These are phyloP conservation scores for barrel medic (Medicago truncatula) DNA, from an alignment of 306 rosid species.

Conservation along the genomic window DNA sequence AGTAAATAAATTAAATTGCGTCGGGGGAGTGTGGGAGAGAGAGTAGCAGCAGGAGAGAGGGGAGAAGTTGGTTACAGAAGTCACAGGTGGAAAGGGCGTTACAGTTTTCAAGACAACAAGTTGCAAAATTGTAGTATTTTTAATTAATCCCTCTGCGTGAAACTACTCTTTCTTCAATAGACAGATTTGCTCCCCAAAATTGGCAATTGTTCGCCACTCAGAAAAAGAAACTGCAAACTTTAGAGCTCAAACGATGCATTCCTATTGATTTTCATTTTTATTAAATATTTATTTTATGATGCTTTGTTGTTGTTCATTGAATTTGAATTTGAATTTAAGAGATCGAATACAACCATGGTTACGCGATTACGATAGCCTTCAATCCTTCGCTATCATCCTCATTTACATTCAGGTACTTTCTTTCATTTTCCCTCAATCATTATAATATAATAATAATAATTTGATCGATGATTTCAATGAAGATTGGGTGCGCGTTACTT, in stretches of 20 bases:
- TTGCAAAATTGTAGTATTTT: conserved; percentile 12
- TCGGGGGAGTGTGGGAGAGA: not conserved
- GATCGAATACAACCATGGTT: conserved; percentile 82
- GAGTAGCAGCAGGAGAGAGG: not conserved
- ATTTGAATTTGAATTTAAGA: conserved; percentile 46
- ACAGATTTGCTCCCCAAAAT: conserved; percentile 6
- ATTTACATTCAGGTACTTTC: conserved; percentile 81
- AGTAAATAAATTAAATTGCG: not conserved
- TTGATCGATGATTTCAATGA: not conserved
- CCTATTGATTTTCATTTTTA: conserved; percentile 27
- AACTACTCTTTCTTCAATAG: not conserved
- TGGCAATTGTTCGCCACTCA: conserved; percentile 10
- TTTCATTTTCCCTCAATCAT: not conserved
- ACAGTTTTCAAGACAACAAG: not conserved
- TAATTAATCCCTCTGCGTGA: not conserved
- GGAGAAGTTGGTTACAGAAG: conserved; percentile 48
- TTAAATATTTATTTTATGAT: conserved; percentile 49
- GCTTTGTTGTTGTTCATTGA: conserved; percentile 65
- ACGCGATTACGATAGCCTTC: conserved; percentile 93
- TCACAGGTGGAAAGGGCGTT: conserved; percentile 37
- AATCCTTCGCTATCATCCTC: conserved; percentile 75
- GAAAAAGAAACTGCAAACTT: not conserved
- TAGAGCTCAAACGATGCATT: too few relatives aligned
- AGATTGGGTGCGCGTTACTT: conserved; percentile 89
- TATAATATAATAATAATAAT: not conserved